phyloP scores from a whole-genome alignment of 371 early-diverging fungal species.

The Lichtheimia corymbifera region DNA sequence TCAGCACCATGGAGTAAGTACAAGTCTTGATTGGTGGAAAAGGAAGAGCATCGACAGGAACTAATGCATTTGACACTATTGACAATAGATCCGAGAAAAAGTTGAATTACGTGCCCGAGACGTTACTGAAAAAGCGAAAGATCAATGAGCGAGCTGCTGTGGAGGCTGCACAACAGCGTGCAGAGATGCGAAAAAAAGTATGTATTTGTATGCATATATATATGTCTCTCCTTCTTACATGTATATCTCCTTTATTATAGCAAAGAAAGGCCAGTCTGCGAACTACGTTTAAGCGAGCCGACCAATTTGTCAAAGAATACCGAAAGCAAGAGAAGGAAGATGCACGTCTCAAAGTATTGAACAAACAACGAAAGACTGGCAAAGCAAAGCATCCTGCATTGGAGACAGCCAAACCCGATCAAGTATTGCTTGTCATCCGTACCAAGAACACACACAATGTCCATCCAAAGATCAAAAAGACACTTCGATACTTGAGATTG shows the following conservation, averaged over 20 bases:
- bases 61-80: too few relatives aligned
- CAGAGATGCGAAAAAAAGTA: constrained; percentile 47
- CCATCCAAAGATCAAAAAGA: constrained; percentile 96
- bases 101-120: constrained; percentile 72
- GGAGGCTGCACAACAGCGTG: constrained; percentile 67
- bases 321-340: constrained; percentile 80
- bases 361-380: constrained; percentile 51
- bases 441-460: constrained; percentile 93
- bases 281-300: constrained; percentile 94
- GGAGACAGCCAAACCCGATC: constrained; percentile 90
- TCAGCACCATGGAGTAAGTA: too few relatives aligned
- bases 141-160: constrained; percentile 81
- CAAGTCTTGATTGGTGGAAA: too few relatives aligned
- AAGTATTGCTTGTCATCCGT: constrained; percentile 94
- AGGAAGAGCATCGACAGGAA: too few relatives aligned
- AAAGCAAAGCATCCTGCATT: constrained; percentile 73
- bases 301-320: constrained; percentile 93
- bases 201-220: too few relatives aligned
- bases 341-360: constrained; percentile 72
- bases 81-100: background rate
- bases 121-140: constrained; percentile 96
- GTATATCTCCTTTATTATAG: background rate
- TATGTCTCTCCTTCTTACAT: too few relatives aligned
- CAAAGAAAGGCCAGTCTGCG: constrained; percentile 22
- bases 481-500: constrained; percentile 95